Evolutionary conservation across 2,329 filamentous ascomycete genomes (phyloP).

Genomic region (Nigrograna mackinnonii): DNA sequence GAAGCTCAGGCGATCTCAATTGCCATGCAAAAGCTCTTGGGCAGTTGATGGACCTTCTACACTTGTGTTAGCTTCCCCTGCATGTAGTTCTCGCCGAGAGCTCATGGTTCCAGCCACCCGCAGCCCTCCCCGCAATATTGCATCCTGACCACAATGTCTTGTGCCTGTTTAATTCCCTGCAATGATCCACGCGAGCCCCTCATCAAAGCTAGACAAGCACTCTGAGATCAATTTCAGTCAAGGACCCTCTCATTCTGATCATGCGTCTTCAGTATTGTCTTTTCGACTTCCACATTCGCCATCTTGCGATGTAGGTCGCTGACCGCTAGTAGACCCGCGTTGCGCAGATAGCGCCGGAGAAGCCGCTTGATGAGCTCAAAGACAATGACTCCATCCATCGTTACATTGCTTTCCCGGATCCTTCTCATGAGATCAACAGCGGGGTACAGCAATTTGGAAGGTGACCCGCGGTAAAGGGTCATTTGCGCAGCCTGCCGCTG

Average conservation of each 20-base stretch:
- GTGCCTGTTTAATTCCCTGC: constrained; percentile 20
- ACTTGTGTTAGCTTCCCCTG: constrained; percentile 8
- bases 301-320: too few species aligned
- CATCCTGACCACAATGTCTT: too few species aligned
- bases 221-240: neutral
- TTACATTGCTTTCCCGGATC: constrained; percentile 24
- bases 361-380: constrained; percentile 11
- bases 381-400: constrained; percentile 22
- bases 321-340: too few species aligned
- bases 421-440: constrained; percentile 27
- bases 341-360: too few species aligned
- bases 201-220: constrained; percentile 1
- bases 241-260: neutral
- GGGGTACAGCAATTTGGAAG: constrained; percentile 31
- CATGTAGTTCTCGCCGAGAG: constrained; percentile 11
- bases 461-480: constrained; percentile 15
- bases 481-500: constrained; percentile 7
- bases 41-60: constrained; percentile 11
- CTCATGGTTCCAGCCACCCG: constrained; percentile 13
- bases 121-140: constrained; percentile 17
- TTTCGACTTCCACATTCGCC: too few species aligned
- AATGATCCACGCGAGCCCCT: constrained; percentile 14
- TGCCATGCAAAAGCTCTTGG: too few species aligned
- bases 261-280: too few species aligned
- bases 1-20: too few species aligned